A percentile compares a stretch with the other conserved stretches of the same genome.
These are phyloP conservation scores for Aspergillus fumigatiaffinis DNA, from an alignment of 2,329 filamentous ascomycete genomes.

Conservation along the genomic window DNA sequence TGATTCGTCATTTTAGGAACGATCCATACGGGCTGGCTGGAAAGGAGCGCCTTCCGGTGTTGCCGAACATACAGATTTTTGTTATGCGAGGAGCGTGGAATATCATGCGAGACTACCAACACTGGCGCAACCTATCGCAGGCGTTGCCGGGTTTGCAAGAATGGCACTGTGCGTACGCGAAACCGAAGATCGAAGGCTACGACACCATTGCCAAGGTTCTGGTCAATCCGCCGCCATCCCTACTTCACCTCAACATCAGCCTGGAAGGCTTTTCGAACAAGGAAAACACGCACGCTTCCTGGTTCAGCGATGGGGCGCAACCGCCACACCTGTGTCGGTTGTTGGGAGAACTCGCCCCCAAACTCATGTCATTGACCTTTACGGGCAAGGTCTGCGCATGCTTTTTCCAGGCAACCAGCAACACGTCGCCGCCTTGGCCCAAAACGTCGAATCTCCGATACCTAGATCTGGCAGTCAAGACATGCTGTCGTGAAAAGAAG, in stretches of 20 bases:
- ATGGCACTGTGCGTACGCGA: constrained; percentile 56
- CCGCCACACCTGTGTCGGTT: constrained; percentile 63
- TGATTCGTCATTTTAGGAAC: constrained; percentile 56
- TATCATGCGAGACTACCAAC: constrained; percentile 59
- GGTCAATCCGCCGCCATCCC: constrained; percentile 52
- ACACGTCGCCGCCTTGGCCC: constrained; percentile 47
- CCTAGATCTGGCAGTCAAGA: constrained; percentile 69
- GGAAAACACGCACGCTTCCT: constrained; percentile 57
- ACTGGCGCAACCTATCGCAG: constrained; percentile 59
- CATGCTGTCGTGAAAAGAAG: constrained; percentile 57
- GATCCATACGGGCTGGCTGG: constrained; percentile 26
- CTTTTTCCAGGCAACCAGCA: constrained; percentile 62
- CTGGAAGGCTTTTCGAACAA: constrained; percentile 69
- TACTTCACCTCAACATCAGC: constrained; percentile 63
- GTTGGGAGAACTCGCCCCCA: constrained; percentile 58
- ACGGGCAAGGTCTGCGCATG: constrained; percentile 67
- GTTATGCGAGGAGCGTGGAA: constrained; percentile 77
- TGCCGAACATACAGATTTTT: constrained; percentile 60
- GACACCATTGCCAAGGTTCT: constrained; percentile 64
- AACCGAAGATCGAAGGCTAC: constrained; percentile 71
- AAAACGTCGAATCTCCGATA: constrained; percentile 51
- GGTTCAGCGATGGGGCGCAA: constrained; percentile 39
- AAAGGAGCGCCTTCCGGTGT: constrained; percentile 40
- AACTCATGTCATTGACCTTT: constrained; percentile 65
- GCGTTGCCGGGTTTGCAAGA: constrained; percentile 63